Percentiles rank a stretch among this genome's conserved stretches.
Conservation (phyloP, 306 rosid species). For the Datisca glomerata region DNA sequence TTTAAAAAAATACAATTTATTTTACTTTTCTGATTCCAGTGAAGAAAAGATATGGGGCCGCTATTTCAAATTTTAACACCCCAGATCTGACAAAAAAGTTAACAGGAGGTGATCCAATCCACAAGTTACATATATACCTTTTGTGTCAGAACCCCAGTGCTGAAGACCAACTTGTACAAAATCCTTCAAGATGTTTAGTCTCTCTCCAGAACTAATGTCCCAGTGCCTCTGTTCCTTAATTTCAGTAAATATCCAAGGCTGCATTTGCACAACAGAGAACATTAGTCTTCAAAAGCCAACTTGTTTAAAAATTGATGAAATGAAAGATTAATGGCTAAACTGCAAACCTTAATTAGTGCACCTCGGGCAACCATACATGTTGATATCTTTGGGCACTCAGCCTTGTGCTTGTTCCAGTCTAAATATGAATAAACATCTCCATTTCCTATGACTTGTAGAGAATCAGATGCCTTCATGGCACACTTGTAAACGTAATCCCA, state of each 20-base stretch:
- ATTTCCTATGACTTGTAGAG: constrained; percentile 69
- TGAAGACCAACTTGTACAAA: constrained; percentile 76
- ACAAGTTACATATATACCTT: too few species aligned
- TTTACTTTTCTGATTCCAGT: too few species aligned
- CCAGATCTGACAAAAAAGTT: too few species aligned
- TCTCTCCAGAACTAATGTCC: constrained; percentile 91
- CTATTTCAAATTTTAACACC: too few species aligned
- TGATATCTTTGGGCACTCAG: constrained; percentile 64
- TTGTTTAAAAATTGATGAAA: constrained; percentile 4
- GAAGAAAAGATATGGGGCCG: too few species aligned
- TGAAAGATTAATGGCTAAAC: constrained; percentile 3
- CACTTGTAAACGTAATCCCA: constrained; percentile 83
- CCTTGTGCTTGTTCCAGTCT: constrained; percentile 70
- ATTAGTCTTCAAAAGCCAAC: neutral
- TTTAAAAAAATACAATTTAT: too few species aligned
- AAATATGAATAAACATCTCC: constrained; percentile 72
- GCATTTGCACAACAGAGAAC: constrained; percentile 21
- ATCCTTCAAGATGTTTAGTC: constrained; percentile 61
- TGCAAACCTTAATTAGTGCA: constrained; percentile 70
- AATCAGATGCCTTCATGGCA: constrained; percentile 44
- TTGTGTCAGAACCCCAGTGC: constrained; percentile 93
- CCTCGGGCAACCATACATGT: constrained; percentile 90
- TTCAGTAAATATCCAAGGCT: constrained; percentile 96
- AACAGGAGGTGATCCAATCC: too few species aligned
- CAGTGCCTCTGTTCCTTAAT: constrained; percentile 93